These are phyloP conservation scores for Mycena epipterygia DNA, from an alignment of 768 basidiomycete species.

Conservation along the genomic window DNA sequence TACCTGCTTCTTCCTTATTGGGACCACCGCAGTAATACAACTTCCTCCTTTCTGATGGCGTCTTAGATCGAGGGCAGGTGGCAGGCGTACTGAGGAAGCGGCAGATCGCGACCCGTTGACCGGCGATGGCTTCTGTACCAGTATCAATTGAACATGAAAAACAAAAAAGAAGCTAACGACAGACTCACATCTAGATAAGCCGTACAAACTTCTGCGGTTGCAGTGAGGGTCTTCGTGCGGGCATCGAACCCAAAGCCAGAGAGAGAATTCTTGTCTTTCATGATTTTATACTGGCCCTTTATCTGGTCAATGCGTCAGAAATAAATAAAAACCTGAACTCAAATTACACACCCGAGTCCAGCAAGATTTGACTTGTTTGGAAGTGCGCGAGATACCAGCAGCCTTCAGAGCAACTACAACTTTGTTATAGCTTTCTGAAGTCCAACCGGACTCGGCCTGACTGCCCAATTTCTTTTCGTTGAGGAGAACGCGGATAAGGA, in stretches of 20 bases:
- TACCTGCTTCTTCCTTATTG: too few species aligned
- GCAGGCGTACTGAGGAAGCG: too few species aligned
- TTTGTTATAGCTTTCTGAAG: not conserved
- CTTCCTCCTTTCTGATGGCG: too few species aligned
- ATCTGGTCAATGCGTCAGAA: not conserved
- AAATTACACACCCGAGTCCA: not conserved
- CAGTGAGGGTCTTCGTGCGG: not conserved
- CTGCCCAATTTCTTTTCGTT: not conserved
- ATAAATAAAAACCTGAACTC: not conserved
- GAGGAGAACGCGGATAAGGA: too few species aligned
- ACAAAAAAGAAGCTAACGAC: not conserved
- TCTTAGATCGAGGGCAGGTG: too few species aligned
- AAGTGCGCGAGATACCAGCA: not conserved
- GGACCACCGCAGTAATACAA: too few species aligned
- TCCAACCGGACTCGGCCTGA: not conserved
- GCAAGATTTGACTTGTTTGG: conserved; percentile 8
- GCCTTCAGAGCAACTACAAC: not conserved
- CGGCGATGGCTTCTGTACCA: too few species aligned
- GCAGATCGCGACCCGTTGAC: too few species aligned
- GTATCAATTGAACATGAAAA: too few species aligned
- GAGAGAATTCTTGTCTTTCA: not conserved
- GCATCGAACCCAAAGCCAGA: not conserved
- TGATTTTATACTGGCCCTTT: not conserved
- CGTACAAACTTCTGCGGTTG: not conserved
- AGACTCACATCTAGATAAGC: not conserved